Base-by-base conservation (phyloP, 2,329 filamentous ascomycete genomes). In the Decorospora gaudefroyi region DNA sequence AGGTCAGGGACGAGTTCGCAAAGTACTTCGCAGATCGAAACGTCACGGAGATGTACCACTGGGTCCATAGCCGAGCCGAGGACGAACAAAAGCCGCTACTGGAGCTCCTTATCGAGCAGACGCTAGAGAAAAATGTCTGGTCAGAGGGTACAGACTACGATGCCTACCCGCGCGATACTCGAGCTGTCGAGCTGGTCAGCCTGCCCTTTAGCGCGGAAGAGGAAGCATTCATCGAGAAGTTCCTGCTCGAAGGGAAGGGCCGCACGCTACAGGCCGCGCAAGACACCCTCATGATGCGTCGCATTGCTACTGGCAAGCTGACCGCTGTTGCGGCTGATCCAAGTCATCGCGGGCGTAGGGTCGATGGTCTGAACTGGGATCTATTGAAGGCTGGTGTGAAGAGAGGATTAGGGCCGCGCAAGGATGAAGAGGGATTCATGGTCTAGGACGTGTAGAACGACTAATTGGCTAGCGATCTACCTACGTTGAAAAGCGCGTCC, bases 221-320 rank as follows among this genome's bases (percentile, higher is more conserved):
- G 64, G 87, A 91, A 64, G 65, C 64, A 4, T 92, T 87, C 86
- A 83, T 95, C 50, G 82, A 86, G 54, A 80, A 86, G 17, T 86
- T 80, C 45, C 72, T 95, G 25, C 75, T 81, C 0, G 73, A 75
- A 4, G 85, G 86, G 8, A 81, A 82, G 30, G 87, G 86, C 2
- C 82, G 82, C 59, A 78, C 75, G 28, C 71, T 86, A 6, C 82
- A 79, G 51, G 81, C 80, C 16, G 83, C 86, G 3, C 85, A 82
- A 62, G 88, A 92, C 58, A 88, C 86, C 0, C 75, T 90, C 1
- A 76, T 90, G 55, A 86, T 90, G 78, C 81, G 87, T 55, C 82
- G 79, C 50, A 83, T 93, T 49, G 83, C 85, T 1, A 84, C 78
- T 8, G 86, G 87, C 9, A 81, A 76, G 43, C 75, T 83, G 41